Conservation (phyloP, 495 filamentous ascomycete species). For the Neurospora sp. region DNA sequence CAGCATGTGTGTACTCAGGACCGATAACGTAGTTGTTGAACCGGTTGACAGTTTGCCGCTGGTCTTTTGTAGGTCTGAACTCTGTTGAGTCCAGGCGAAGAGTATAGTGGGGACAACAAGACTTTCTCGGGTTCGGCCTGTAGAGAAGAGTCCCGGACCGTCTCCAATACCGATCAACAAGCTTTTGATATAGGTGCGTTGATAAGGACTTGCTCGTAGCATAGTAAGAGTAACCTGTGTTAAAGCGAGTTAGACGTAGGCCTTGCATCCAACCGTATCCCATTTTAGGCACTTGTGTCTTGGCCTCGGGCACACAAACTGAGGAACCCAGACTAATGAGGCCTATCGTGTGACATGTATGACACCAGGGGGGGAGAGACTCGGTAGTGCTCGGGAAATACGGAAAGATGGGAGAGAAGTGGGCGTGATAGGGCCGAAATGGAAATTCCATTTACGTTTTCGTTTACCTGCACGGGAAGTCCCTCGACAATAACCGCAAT, state of each 20-base stretch:
- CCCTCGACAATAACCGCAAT: conserved; percentile 43
- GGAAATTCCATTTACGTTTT: conserved; percentile 25
- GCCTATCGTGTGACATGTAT: not conserved
- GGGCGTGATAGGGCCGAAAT: not conserved
- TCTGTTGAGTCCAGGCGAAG: conserved; percentile 66
- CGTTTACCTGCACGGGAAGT: conserved; percentile 32
- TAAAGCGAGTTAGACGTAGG: conserved; percentile 8
- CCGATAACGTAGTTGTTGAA: conserved; percentile 85
- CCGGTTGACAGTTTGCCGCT: conserved; percentile 77
- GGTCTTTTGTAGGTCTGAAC: conserved; percentile 67
- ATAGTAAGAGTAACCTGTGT: conserved; percentile 76
- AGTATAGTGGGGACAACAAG: conserved; percentile 95
- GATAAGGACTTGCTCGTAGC: conserved; percentile 56
- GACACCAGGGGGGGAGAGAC: not conserved
- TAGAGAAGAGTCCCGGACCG: conserved; percentile 79
- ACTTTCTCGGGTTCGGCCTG: conserved; percentile 70
- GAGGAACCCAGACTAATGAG: not conserved
- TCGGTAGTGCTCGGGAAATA: not conserved
- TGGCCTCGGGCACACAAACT: not conserved
- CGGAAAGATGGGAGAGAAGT: not conserved
- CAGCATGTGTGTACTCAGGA: conserved; percentile 62
- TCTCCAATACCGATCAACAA: conserved; percentile 86
- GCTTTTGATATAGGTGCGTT: conserved; percentile 63
- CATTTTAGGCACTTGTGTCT: not conserved
- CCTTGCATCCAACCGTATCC: not conserved